Conservation (phyloP, 2,329 filamentous ascomycete genomes). For the Colletotrichum costaricense region DNA sequence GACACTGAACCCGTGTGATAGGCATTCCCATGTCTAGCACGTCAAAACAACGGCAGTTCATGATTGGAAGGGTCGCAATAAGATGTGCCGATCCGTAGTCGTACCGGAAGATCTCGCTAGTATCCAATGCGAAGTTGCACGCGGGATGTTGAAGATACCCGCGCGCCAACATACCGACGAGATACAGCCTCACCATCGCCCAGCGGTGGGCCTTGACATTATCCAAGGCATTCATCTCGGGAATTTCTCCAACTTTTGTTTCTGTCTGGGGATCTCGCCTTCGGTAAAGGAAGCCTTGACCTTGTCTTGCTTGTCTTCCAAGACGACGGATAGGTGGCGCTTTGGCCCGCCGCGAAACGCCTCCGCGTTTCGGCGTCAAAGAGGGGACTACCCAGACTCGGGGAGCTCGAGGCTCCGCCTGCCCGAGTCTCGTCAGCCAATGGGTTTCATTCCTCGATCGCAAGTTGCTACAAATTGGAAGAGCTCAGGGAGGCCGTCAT, state of each 20-base stretch:
- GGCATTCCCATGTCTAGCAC: neutral
- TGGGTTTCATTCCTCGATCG: neutral
- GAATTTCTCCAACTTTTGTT: constrained; percentile 5
- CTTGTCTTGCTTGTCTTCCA: neutral
- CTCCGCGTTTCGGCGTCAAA: constrained; percentile 24
- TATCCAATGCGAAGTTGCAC: neutral
- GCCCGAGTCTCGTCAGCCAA: neutral
- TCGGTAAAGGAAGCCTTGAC: constrained; percentile 3
- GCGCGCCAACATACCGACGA: neutral
- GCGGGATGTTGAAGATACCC: neutral
- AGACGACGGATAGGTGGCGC: constrained; percentile 21
- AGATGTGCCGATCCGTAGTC: neutral
- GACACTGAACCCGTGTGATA: constrained; percentile 26
- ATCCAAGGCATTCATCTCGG: constrained; percentile 19
- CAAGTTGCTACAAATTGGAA: constrained; percentile 7
- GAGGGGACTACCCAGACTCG: constrained; percentile 23
- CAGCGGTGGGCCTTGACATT: neutral
- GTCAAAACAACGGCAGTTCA: neutral
- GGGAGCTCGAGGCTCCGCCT: neutral
- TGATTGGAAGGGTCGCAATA: neutral
- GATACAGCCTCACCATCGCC: neutral
- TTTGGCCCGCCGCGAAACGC: constrained; percentile 33
- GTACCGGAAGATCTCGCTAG: neutral
- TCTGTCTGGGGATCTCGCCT: constrained; percentile 9
- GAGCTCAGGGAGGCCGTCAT: neutral